Evolutionary conservation across 495 filamentous ascomycete species (phyloP).

Genomic region (Penicillium lividum): DNA sequence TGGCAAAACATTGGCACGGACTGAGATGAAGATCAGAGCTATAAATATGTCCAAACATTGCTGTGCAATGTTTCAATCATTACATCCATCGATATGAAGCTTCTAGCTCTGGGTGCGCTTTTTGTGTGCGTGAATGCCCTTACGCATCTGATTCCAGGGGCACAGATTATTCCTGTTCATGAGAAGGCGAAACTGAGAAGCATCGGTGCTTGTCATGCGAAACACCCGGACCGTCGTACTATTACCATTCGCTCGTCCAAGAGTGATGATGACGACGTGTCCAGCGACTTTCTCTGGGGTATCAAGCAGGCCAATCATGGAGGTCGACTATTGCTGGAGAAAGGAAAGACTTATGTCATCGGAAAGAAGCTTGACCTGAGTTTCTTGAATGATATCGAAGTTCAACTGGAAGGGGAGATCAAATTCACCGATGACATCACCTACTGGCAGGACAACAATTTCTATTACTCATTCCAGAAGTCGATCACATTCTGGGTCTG

Average conservation of each 20-base stretch:
- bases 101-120: conserved; percentile 13
- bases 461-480: conserved; percentile 58
- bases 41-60: neutral
- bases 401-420: conserved; percentile 58
- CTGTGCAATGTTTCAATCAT: neutral
- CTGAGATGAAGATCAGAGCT: neutral
- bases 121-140: conserved; percentile 24
- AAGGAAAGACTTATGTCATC: conserved; percentile 54
- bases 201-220: conserved; percentile 32
- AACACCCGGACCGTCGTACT: conserved; percentile 41
- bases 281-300: conserved; percentile 52
- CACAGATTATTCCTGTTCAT: conserved; percentile 29
- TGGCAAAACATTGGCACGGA: neutral
- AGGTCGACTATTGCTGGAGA: conserved; percentile 51
- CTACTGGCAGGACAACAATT: conserved; percentile 61
- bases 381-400: conserved; percentile 56
- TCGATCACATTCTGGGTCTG: conserved; percentile 62
- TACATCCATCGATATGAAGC: neutral
- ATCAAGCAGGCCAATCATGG: conserved; percentile 56
- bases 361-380: conserved; percentile 57
- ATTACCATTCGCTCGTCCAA: conserved; percentile 52
- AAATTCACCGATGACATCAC: conserved; percentile 59
- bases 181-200: conserved; percentile 23
- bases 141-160: conserved; percentile 25
- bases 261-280: conserved; percentile 55